These are phyloP conservation scores for Aureococcus anophagefferens DNA, from an alignment of 108 stramenopile species.

Conservation along the genomic window DNA sequence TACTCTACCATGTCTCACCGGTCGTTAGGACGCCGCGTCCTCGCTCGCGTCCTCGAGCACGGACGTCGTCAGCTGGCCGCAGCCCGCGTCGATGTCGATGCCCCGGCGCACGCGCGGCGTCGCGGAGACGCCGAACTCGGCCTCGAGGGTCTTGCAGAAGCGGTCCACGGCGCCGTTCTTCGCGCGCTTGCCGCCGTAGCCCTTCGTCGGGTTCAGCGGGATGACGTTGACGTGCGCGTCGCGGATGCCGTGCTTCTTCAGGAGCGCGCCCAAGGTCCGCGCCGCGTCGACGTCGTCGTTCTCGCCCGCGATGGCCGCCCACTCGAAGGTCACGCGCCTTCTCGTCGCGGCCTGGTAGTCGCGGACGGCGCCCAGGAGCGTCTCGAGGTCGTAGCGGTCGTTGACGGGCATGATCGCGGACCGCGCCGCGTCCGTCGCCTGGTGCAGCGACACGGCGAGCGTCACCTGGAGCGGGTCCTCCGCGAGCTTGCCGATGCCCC, in stretches of 20 bases:
- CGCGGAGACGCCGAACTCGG: constrained; percentile 54
- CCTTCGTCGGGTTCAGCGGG: constrained; percentile 86
- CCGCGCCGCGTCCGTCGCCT: constrained; percentile 75
- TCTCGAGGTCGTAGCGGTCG: constrained; percentile 65
- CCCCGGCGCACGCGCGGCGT: constrained; percentile 87
- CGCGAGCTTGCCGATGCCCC: constrained; percentile 50
- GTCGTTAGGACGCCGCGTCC: constrained; percentile 3
- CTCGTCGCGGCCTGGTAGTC: constrained; percentile 65
- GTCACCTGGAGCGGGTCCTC: constrained; percentile 56
- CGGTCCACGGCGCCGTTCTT: constrained; percentile 46
- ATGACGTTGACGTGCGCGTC: constrained; percentile 90
- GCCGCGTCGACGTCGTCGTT: constrained; percentile 76
- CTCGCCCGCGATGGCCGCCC: constrained; percentile 83
- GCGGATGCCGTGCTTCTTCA: constrained; percentile 45
- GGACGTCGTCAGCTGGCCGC: constrained; percentile 84
- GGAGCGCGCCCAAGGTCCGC: constrained; percentile 50
- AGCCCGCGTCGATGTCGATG: constrained; percentile 95
- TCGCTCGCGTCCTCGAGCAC: constrained; percentile 51
- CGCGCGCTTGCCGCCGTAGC: constrained; percentile 56
- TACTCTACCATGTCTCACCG: too few relatives aligned
- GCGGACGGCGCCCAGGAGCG: constrained; percentile 66
- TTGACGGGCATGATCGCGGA: constrained; percentile 78
- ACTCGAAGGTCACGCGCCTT: constrained; percentile 81
- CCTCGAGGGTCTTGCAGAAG: constrained; percentile 57
- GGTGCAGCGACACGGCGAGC: constrained; percentile 80